Conservation (phyloP, 1,139 yeast genomes). For the Hemisphaericaspora subhashii region DNA sequence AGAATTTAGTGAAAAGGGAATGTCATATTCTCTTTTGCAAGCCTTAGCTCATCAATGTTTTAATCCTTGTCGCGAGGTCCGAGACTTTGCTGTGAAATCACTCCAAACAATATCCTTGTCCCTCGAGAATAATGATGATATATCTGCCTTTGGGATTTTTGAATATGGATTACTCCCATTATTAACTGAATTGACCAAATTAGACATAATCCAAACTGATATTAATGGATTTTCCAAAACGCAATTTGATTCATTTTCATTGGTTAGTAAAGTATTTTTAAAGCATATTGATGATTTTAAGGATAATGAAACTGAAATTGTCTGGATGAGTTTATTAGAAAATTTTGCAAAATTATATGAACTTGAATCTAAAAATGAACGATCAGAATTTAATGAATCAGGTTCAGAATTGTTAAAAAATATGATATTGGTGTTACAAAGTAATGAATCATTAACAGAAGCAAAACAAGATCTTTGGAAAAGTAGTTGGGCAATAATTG, state of each 20-base stretch:
- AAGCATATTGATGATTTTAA: slow-evolving; percentile 38
- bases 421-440: slow-evolving; percentile 41
- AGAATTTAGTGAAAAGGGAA: slow-evolving; percentile 30
- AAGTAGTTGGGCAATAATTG: slow-evolving; percentile 45
- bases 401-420: slow-evolving; percentile 66
- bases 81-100: slow-evolving; percentile 60
- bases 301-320: slow-evolving; percentile 22
- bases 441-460: slow-evolving; percentile 23
- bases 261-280: slow-evolving; percentile 72
- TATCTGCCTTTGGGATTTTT: slow-evolving; percentile 57
- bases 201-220: slow-evolving; percentile 68
- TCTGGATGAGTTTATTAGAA: slow-evolving; percentile 41
- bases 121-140: slow-evolving; percentile 22
- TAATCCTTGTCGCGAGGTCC: slow-evolving; percentile 79
- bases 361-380: slow-evolving; percentile 26
- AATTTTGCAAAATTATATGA: slow-evolving; percentile 29
- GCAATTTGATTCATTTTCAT: slow-evolving; percentile 63
- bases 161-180: slow-evolving; percentile 77
- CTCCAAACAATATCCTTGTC: slow-evolving; percentile 50
- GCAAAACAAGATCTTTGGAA: slow-evolving; percentile 30
- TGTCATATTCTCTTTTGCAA: slow-evolving; percentile 63
- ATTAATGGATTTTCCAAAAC: slow-evolving; percentile 62
- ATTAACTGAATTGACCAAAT: slow-evolving; percentile 62
- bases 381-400: slow-evolving; percentile 51
- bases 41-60: slow-evolving; percentile 87